These are phyloP conservation scores for Blastomyces gilchristii DNA, from an alignment of 2,329 filamentous ascomycete genomes.

Conservation along the genomic window DNA sequence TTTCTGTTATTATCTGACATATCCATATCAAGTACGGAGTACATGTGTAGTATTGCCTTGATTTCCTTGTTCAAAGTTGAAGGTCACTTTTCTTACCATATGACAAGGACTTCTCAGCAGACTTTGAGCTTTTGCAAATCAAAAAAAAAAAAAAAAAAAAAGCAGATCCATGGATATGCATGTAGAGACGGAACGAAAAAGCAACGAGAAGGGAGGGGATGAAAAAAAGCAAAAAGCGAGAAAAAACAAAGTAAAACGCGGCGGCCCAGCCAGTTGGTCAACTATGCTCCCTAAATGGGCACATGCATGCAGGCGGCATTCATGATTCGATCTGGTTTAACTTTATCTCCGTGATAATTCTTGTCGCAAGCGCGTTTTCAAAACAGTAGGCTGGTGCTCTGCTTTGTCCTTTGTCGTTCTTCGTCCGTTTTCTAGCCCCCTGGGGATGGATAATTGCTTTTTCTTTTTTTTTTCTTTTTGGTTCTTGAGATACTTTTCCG, in stretches of 20 bases:
- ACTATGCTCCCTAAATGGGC: not conserved
- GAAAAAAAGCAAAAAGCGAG: not conserved
- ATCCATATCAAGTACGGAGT: not conserved
- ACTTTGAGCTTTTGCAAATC: not conserved
- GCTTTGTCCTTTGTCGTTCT: not conserved
- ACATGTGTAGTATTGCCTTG: not conserved
- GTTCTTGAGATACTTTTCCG: too few relatives aligned
- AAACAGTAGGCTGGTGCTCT: not conserved
- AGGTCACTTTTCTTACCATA: not conserved
- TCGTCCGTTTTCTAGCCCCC: not conserved
- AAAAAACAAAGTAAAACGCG: not conserved
- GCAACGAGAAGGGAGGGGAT: not conserved
- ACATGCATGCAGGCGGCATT: not conserved
- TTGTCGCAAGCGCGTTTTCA: not conserved
- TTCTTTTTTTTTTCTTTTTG: too few relatives aligned
- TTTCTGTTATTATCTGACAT: not conserved
- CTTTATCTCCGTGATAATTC: not conserved
- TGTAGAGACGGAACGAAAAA: not conserved
- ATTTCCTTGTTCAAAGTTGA: not conserved
- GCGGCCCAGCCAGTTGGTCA: constrained; percentile 7
- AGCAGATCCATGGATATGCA: not conserved
- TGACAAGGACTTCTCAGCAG: not conserved
- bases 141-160: not conserved
- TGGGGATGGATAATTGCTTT: not conserved
- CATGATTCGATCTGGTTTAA: constrained; percentile 1